Evolutionary conservation across 495 filamentous ascomycete species (phyloP).

Genomic region (Hypoxylon cercidicola): DNA sequence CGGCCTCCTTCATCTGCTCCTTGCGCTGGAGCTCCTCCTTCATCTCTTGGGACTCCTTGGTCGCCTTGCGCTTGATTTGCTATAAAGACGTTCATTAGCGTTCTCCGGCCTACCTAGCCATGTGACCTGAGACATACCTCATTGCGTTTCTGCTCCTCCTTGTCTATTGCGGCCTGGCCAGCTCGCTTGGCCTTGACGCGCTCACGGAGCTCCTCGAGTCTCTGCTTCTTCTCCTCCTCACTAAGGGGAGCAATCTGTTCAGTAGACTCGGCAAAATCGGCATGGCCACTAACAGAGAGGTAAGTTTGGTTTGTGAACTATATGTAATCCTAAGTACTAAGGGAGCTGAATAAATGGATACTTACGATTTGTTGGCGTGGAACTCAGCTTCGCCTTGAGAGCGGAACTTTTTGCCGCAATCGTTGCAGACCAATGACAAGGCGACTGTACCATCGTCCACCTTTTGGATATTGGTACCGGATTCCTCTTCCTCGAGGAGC

Average conservation of each 20-base stretch:
- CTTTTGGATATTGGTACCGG: slow-evolving; percentile 58
- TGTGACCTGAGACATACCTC: slow-evolving; percentile 65
- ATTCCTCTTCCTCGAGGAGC: slow-evolving; percentile 64
- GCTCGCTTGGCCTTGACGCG: slow-evolving; percentile 79
- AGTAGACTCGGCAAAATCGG: slow-evolving; percentile 92
- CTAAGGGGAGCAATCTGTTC: slow-evolving; percentile 91
- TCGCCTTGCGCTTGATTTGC: slow-evolving; percentile 89
- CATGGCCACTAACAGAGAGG: slow-evolving; percentile 72
- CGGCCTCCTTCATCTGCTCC: slow-evolving; percentile 89
- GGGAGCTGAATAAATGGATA: not conserved
- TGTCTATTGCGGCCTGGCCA: slow-evolving; percentile 76
- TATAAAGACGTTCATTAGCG: slow-evolving; percentile 46
- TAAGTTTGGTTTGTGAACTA: slow-evolving; percentile 20
- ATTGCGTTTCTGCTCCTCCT: slow-evolving; percentile 86
- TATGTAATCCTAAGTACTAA: not conserved
- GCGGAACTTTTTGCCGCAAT: slow-evolving; percentile 91
- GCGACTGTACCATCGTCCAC: slow-evolving; percentile 70
- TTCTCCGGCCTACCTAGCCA: not conserved
- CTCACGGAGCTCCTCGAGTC: slow-evolving; percentile 76
- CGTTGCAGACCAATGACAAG: slow-evolving; percentile 76
- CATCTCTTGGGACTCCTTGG: slow-evolving; percentile 77
- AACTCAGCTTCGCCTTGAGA: slow-evolving; percentile 83
- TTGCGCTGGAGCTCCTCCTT: slow-evolving; percentile 88
- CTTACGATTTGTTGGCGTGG: slow-evolving; percentile 86
- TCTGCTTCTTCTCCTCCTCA: slow-evolving; percentile 87